Evolutionary conservation across 352 stramenopile genomes (phyloP), one percentile per base, ranked within the genome.

Genomic region (Phytophthora sansomeana): DNA sequence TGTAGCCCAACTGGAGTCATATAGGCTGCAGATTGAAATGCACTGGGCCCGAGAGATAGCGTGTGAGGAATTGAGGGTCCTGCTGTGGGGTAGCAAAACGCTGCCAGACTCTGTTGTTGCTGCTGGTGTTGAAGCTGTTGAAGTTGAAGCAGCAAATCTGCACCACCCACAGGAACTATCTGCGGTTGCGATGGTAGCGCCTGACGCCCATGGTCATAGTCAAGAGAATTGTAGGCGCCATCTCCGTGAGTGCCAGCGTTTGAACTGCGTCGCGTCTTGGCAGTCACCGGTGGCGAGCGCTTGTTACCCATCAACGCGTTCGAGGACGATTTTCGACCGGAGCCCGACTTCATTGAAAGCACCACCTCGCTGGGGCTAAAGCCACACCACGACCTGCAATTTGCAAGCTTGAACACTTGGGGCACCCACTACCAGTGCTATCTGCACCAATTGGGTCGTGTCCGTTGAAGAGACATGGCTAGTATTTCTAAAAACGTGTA

Each of bases 51-150:
- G 33, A 64, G 35, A 46, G 59, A 17, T 50, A 79, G 2, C 9
- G 57, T 52, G 49, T 30, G 65, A 14, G 53, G 58, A 29, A 81
- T 65, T 6, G 70, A 7, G 32, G 63, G 42, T 4, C 43, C 52
- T 52, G 35, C 44, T 26, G 39, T 47, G 1, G 75, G 51, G 52
- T 83, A 83, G n/a, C 75, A 77, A 43, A 73, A 80, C 0, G 64
- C 64, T 53, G 69, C 54, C 26, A 79, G 60, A 32, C 62, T 76
- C 16, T 87, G 80, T 9, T 81, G 73, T 11, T 78, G 70, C 42
- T 83, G 74, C 3, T 73, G 65, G 26, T 74, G 65, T 39, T 69
- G 66, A 58, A 85, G 70, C 26, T 86, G 73, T 21, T 87, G 81
- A 28, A 90, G 49, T 57, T 90, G 78, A 44, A 83, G 75, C 3